Evolutionary conservation across 495 filamentous ascomycete species (phyloP), one percentile per base, ranked within the genome.

Genomic region (Penicillium soppii): DNA sequence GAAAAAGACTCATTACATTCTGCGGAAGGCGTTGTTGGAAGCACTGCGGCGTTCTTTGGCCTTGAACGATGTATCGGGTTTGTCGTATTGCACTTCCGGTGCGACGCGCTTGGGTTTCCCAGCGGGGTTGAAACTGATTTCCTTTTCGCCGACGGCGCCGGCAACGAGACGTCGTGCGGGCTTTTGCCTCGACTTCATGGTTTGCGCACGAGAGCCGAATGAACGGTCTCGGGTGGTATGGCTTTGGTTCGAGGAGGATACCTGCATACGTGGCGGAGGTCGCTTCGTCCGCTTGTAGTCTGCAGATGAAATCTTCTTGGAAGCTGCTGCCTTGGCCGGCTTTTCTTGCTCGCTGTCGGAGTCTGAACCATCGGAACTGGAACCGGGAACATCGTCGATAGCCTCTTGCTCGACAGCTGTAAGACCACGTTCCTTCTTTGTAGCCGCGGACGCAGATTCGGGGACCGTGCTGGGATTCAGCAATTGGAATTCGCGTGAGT

Each of bases 401-500:
- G 76, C 81, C 55, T 87, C 82, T 61, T 85, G 73, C 50, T 90
- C 87, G 19, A 82, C 86, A 4, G 86, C 85, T 4, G 86, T 89
- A 29, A 87, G 73, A 35, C 78, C 81, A 21, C 77, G 76, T 43
- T 78, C 74, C 54, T 76, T 69, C 26, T 60, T 55, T 13, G 58
- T 36, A 15, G 62, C 50, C 15, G 59, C 15, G n/a, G 43, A 13
- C 56, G 47, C 37, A 25, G 47, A 25, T 36, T 69, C 61, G 12
- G 66, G 53, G n/a, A 53, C 58, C 7, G 82, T 95, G 66, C 88
- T 94, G 23, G 95, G 90, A 64, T 97, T 97, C 64, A 94, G 80
- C 30, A 84, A 76, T 35, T 84, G 78, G 76, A 95, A 99, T 64
- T 97, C 95, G 38, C 81, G 70, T 40, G 87, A 92, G n/a, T 68